Evolutionary conservation across 225 moss, liverwort and hornwort species (phyloP).

Genomic region (Sphagnum contortum): DNA sequence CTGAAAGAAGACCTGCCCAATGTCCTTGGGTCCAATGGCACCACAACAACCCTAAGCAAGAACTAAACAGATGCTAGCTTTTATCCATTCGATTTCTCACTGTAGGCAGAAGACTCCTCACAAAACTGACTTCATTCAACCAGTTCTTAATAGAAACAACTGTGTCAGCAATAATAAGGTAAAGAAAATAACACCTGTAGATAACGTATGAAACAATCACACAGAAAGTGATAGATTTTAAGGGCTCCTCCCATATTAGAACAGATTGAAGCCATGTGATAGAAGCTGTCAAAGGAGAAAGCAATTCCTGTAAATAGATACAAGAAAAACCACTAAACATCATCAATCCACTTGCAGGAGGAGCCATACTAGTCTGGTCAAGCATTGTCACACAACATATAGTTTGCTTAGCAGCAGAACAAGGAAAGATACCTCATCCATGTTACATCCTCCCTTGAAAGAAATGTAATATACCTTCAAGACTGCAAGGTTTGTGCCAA

Average conservation of each 20-base stretch:
- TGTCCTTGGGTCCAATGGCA: no score
- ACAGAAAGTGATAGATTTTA: constrained; percentile 58
- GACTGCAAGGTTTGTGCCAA: constrained; percentile 81
- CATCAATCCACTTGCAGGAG: not conserved
- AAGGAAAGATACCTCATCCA: not conserved
- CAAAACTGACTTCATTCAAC: not conserved
- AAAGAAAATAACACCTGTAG: constrained; percentile 39
- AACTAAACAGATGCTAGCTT: not conserved
- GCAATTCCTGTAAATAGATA: constrained; percentile 47
- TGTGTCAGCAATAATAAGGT: no score
- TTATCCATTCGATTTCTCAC: no score
- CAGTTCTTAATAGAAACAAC: no score
- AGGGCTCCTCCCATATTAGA: constrained; percentile 70
- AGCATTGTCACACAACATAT: not conserved
- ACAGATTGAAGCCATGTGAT: constrained; percentile 55
- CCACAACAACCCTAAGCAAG: not conserved
- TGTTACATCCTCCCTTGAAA: not conserved
- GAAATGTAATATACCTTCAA: constrained; percentile 53
- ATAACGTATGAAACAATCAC: constrained; percentile 64
- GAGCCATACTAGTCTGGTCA: not conserved
- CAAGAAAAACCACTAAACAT: not conserved
- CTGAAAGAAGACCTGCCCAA: no score
- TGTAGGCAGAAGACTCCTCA: not conserved
- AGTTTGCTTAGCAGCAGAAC: not conserved
- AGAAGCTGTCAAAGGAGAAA: constrained; percentile 45